phyloP scores from a whole-genome alignment of 345 rosid species.

The Murraya koenigii region DNA sequence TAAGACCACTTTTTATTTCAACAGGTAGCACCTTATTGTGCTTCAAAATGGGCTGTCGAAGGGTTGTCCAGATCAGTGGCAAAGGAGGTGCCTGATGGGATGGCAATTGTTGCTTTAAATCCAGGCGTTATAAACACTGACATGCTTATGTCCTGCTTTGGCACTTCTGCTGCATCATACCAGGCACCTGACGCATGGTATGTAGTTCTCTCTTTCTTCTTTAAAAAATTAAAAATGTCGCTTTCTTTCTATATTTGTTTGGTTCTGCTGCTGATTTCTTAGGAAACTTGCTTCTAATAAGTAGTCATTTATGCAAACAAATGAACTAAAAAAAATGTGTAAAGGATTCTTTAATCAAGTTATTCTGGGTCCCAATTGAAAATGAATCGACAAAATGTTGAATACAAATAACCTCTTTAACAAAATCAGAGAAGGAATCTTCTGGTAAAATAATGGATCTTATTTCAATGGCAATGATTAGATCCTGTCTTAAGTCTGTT shows the following conservation, averaged over 20 bases:
- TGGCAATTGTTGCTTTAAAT: slow-evolving; percentile 84
- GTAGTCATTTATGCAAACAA: not conserved
- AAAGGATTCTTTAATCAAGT: not conserved
- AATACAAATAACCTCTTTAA: too few relatives aligned
- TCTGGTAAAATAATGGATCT: too few relatives aligned
- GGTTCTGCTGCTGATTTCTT: not conserved
- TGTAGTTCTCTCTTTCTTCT: not conserved
- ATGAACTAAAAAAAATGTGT: not conserved
- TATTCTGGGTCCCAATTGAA: not conserved
- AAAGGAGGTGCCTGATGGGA: slow-evolving; percentile 81
- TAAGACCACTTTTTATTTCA: not conserved
- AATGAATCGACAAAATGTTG: too few relatives aligned
- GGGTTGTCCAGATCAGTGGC: slow-evolving; percentile 93
- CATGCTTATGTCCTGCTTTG: slow-evolving; percentile 86
- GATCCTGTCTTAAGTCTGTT: not conserved
- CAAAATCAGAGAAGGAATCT: not conserved
- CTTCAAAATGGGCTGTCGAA: slow-evolving; percentile 98
- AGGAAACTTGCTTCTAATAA: not conserved
- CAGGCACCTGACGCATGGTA: slow-evolving; percentile 96
- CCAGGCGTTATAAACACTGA: slow-evolving; percentile 96
- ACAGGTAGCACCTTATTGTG: slow-evolving; percentile 98
- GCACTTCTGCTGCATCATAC: slow-evolving; percentile 69
- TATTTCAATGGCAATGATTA: not conserved
- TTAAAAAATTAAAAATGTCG: too few relatives aligned
- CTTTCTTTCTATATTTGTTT: not conserved